phyloP scores from a whole-genome alignment of 75 land plant species.

The Picea glauca region DNA sequence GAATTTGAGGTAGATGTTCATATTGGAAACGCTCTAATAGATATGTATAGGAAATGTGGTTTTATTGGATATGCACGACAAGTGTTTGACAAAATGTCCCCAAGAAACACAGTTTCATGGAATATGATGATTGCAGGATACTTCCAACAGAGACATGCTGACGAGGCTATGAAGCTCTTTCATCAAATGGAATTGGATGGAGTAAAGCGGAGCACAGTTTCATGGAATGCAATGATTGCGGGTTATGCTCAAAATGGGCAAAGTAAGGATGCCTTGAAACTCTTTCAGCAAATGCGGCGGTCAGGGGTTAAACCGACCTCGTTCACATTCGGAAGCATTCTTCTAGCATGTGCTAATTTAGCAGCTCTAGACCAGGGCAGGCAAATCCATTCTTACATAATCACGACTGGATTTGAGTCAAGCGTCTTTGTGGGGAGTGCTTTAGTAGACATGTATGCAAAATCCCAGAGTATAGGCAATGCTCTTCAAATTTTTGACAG shows the following conservation, averaged over 20 bases:
- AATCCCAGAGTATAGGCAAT: constrained; percentile 14
- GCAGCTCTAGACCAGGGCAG: not conserved
- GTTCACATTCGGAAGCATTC: constrained; percentile 10
- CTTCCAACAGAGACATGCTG: not conserved
- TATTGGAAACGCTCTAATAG: too few species aligned
- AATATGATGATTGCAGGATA: constrained; percentile 16
- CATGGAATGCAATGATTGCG: constrained; percentile 17
- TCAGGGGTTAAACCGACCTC: constrained; percentile 8
- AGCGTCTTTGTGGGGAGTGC: constrained; percentile 7
- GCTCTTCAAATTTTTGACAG: constrained; percentile 14
- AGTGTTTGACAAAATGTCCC: constrained; percentile 13
- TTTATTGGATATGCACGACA: constrained; percentile 3
- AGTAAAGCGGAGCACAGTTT: not conserved
- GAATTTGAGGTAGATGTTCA: too few species aligned
- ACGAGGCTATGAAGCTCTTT: constrained; percentile 6
- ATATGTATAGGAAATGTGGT: constrained; percentile 13
- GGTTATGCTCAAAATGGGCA: constrained; percentile 9
- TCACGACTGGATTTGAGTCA: not conserved
- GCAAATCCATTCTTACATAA: not conserved
- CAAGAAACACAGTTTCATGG: constrained; percentile 10
- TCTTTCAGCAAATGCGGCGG: not conserved
- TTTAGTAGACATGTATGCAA: constrained; percentile 21
- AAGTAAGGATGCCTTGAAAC: constrained; percentile 8
- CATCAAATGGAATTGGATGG: constrained; percentile 14
- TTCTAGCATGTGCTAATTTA: constrained; percentile 13